Percentiles rank a stretch among this genome's conserved stretches.
Evolutionary conservation across 2,329 filamentous ascomycete genomes (phyloP).

Genomic region (Stagonosporopsis chrysanthemi): DNA sequence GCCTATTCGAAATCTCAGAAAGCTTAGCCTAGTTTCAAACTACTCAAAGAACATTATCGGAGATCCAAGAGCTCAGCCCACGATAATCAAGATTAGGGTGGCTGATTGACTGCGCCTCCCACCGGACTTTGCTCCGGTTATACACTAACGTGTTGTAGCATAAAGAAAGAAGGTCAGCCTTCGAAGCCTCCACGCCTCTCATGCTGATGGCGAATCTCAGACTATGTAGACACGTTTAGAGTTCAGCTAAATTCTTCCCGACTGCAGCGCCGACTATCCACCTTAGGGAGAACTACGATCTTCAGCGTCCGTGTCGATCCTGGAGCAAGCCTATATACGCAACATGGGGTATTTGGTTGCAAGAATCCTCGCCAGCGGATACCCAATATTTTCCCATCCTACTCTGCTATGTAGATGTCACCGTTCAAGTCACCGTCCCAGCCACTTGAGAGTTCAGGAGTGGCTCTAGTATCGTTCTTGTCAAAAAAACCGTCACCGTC

Average conservation of each 20-base stretch:
- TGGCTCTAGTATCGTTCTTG: background rate
- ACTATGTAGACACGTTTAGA: background rate
- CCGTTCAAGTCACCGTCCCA: background rate
- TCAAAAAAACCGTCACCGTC: background rate
- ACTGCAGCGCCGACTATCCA: background rate
- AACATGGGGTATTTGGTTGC: no score
- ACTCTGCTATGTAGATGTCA: background rate
- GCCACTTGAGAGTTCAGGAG: no score
- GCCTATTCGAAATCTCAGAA: background rate
- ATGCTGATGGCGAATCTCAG: background rate
- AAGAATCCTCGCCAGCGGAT: background rate
- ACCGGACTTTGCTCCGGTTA: background rate
- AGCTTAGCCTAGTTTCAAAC: constrained; percentile 1
- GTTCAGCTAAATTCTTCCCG: background rate
- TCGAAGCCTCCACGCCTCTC: background rate
- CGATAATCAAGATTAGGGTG: background rate
- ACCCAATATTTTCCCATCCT: background rate
- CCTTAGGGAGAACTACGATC: no score
- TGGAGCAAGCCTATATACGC: no score
- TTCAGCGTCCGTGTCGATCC: no score
- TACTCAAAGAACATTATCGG: no score
- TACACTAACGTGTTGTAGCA: background rate
- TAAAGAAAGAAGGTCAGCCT: background rate
- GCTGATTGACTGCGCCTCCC: constrained; percentile 1
- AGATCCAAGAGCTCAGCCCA: background rate